A percentile compares a stretch with the other conserved stretches of the same genome.
Evolutionary conservation across 495 filamentous ascomycete genomes (phyloP).

Genomic region (Melanomma pulvis-pyrius): DNA sequence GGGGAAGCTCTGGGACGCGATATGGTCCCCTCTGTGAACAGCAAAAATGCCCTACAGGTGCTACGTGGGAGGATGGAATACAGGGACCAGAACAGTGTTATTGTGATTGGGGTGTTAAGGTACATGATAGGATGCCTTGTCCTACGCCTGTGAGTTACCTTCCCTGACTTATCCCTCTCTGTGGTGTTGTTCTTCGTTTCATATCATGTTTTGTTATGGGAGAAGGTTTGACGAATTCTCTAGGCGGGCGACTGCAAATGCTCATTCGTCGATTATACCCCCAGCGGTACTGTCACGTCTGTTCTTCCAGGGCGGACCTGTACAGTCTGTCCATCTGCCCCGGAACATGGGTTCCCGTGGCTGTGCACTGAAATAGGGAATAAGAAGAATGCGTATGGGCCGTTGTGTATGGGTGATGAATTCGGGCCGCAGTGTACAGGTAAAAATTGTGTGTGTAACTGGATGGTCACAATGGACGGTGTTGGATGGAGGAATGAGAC

Average conservation of each 20-base stretch:
- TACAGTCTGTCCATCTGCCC: constrained; percentile 5
- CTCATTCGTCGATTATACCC: background rate
- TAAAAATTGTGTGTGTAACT: constrained; percentile 21
- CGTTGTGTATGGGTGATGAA: constrained; percentile 14
- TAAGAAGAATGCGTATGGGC: constrained; percentile 21
- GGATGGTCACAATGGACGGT: constrained; percentile 13
- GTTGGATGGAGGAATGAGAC: constrained; percentile 7
- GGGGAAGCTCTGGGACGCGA: constrained; percentile 8
- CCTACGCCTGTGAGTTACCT: background rate
- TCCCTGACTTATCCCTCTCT: background rate
- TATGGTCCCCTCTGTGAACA: constrained; percentile 21
- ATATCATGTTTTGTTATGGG: no score
- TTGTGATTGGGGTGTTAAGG: constrained; percentile 18
- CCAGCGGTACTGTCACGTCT: background rate
- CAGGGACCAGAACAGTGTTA: background rate
- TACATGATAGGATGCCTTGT: constrained; percentile 13
- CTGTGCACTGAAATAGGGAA: constrained; percentile 22
- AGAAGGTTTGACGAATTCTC: background rate
- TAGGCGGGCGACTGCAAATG: constrained; percentile 24
- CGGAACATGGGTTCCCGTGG: background rate
- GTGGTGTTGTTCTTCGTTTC: no score
- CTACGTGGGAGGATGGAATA: background rate
- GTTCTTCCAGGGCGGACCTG: constrained; percentile 15
- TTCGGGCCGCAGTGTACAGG: constrained; percentile 12
- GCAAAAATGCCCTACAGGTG: background rate